phyloP scores from a whole-genome alignment of 805 yeast species.

The Saccharomycopsis capsularis region DNA sequence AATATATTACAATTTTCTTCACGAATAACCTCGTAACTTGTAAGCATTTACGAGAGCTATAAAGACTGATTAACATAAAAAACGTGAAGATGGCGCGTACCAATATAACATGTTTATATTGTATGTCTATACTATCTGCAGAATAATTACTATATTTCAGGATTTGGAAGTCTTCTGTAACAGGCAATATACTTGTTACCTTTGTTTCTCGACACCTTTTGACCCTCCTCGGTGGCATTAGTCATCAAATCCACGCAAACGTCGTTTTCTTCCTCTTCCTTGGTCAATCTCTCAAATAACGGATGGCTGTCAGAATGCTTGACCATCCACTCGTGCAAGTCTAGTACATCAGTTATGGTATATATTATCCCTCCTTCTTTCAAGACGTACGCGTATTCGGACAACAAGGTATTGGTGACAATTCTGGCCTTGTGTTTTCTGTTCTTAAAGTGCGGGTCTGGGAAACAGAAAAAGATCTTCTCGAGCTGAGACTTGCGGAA shows the following conservation, averaged over 20 bases:
- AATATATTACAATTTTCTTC: too few relatives aligned
- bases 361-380: conserved; percentile 83
- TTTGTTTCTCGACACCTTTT: conserved; percentile 85
- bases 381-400: conserved; percentile 89
- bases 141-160: conserved; percentile 25
- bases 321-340: conserved; percentile 95
- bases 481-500: conserved; percentile 74
- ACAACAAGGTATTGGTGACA: conserved; percentile 76
- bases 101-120: too few relatives aligned
- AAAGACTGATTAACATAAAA: too few relatives aligned
- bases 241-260: conserved; percentile 81
- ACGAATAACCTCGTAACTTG: too few relatives aligned
- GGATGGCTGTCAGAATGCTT: conserved; percentile 88
- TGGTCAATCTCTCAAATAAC: conserved; percentile 68
- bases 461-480: conserved; percentile 96
- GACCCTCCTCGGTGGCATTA: conserved; percentile 95
- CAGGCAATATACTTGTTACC: conserved; percentile 89
- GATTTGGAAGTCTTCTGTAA: conserved; percentile 64
- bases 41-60: too few relatives aligned
- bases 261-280: conserved; percentile 77
- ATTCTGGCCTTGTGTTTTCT: conserved; percentile 97
- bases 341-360: conserved; percentile 93
- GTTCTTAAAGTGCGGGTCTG: conserved; percentile 98
- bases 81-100: too few relatives aligned
- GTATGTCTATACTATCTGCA: too few relatives aligned